Evolutionary conservation across 305 asterid species (phyloP).

Genomic region (Fraxinus sp.): DNA sequence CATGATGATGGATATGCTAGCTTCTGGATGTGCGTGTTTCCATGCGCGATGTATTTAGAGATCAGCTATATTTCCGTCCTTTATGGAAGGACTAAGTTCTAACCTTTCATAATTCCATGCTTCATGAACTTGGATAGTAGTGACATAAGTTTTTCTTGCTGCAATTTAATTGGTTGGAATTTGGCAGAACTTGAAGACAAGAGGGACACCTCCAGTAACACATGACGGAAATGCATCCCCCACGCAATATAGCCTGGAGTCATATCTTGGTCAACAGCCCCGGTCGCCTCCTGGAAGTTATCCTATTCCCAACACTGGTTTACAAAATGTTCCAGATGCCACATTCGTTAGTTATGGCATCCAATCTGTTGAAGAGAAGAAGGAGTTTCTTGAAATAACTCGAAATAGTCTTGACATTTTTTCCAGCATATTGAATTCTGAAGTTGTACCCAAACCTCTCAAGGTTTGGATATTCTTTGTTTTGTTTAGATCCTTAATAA

Average conservation of each 20-base stretch:
- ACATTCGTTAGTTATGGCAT: slow-evolving; percentile 38
- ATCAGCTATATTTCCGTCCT: neutral
- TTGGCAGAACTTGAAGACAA: slow-evolving; percentile 67
- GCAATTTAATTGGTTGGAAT: slow-evolving; percentile 22
- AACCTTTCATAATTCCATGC: neutral
- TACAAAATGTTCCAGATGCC: slow-evolving; percentile 40
- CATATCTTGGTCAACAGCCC: slow-evolving; percentile 57
- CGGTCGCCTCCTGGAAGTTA: slow-evolving; percentile 58
- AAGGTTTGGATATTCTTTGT: slow-evolving; percentile 50
- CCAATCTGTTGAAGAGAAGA: slow-evolving; percentile 66
- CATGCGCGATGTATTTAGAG: neutral
- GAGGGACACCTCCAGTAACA: slow-evolving; percentile 42
- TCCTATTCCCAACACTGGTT: slow-evolving; percentile 53
- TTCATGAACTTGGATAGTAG: neutral
- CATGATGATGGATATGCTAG: neutral
- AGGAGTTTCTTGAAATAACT: slow-evolving; percentile 64
- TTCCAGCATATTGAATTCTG: slow-evolving; percentile 78
- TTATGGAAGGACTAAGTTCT: neutral
- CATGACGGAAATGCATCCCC: slow-evolving; percentile 40
- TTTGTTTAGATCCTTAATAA: neutral
- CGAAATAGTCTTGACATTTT: slow-evolving; percentile 82
- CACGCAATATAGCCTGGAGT: slow-evolving; percentile 49
- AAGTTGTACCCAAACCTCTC: slow-evolving; percentile 58
- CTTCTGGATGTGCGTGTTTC: neutral
- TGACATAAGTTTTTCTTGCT: slow-evolving; percentile 9